These are phyloP conservation scores for Rosellinia necatrix DNA, from an alignment of 2,329 filamentous ascomycete species.

Conservation along the genomic window DNA sequence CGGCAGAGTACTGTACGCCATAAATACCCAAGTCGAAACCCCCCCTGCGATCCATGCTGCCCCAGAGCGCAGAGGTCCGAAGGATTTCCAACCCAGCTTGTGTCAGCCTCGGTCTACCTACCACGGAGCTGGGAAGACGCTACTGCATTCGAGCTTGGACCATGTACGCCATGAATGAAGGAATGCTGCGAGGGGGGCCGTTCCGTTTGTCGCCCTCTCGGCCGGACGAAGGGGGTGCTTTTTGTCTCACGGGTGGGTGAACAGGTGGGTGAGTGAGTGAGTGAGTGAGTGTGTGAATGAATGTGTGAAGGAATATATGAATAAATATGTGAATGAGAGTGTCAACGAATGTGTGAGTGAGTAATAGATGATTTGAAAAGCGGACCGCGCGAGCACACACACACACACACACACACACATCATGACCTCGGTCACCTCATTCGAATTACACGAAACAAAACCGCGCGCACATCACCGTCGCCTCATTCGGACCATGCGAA, in stretches of 20 bases:
- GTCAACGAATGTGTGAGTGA: too few relatives aligned
- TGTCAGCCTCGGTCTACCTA: slow-evolving; percentile 10
- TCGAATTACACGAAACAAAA: too few relatives aligned
- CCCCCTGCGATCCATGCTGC: slow-evolving; percentile 4
- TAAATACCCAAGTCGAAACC: neutral
- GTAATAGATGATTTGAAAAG: too few relatives aligned
- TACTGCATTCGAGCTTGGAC: slow-evolving; percentile 15
- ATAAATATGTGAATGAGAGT: too few relatives aligned
- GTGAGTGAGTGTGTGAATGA: too few relatives aligned
- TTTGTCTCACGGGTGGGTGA: too few relatives aligned
- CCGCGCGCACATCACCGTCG: neutral
- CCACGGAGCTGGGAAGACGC: slow-evolving; percentile 23
- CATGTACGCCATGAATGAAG: neutral
- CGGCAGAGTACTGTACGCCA: neutral
- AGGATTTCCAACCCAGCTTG: slow-evolving; percentile 19
- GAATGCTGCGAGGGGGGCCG: neutral
- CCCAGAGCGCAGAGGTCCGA: slow-evolving; percentile 8
- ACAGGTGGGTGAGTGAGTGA: too few relatives aligned
- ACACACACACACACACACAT: too few relatives aligned
- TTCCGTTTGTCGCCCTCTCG: neutral
- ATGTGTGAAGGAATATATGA: too few relatives aligned
- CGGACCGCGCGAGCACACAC: too few relatives aligned
- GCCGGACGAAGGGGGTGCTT: neutral
- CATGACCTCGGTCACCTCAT: too few relatives aligned
- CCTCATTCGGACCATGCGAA: too few relatives aligned